Evolutionary conservation across 2,329 filamentous ascomycete species (phyloP).

Genomic region (Cordyceps javanica): DNA sequence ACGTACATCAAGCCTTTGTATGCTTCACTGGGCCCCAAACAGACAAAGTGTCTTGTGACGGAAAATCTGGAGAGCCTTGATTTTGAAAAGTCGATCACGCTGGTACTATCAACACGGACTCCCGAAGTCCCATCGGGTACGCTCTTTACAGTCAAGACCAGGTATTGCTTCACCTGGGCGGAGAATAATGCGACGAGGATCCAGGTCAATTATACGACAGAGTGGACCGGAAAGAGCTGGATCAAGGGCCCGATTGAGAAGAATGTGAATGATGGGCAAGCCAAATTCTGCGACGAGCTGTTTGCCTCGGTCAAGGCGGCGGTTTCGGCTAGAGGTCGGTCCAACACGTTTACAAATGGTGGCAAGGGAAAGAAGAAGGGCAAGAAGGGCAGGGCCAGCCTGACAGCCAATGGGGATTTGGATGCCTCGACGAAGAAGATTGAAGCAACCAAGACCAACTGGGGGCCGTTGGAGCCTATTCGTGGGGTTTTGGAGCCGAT

Average conservation of each 20-base stretch:
- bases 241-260: conserved; percentile 98
- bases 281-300: conserved; percentile 73
- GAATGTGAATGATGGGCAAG: conserved; percentile 85
- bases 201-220: conserved; percentile 81
- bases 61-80: conserved; percentile 82
- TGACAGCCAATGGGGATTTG: conserved; percentile 35
- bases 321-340: conserved; percentile 58
- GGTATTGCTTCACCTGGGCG: conserved; percentile 91
- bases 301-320: conserved; percentile 67
- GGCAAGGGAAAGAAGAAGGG: conserved; percentile 58
- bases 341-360: conserved; percentile 39
- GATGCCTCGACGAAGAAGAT: conserved; percentile 33
- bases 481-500: conserved; percentile 64
- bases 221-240: conserved; percentile 98
- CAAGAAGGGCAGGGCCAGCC: conserved; percentile 45
- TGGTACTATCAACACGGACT: conserved; percentile 80
- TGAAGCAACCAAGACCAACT: conserved; percentile 44
- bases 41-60: conserved; percentile 88
- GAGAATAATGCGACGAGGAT: conserved; percentile 79
- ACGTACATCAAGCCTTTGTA: conserved; percentile 89
- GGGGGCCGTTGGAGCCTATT: conserved; percentile 78
- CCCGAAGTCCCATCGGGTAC: conserved; percentile 94
- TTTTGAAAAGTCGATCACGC: conserved; percentile 76
- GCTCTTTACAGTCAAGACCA: conserved; percentile 85
- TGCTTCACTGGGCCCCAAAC: conserved; percentile 78